A percentile compares a stretch with the other conserved stretches of the same genome.
Conservation (phyloP, 495 filamentous ascomycete species). For the Oleoguttula mirabilis region DNA sequence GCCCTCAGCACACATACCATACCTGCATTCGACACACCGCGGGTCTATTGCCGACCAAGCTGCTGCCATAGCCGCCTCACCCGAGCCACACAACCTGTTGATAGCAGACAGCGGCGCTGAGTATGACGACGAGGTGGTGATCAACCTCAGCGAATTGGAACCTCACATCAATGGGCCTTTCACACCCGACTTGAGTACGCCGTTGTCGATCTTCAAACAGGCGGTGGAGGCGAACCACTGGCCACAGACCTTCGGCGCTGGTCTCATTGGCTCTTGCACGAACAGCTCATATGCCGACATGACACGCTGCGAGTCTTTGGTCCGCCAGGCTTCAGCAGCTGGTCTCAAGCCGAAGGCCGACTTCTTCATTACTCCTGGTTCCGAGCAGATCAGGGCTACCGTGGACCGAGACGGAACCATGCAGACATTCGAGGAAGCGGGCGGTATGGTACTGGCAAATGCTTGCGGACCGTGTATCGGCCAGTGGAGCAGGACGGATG, state of each 20-base stretch:
- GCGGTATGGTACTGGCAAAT: constrained; percentile 82
- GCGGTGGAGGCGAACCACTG: constrained; percentile 73
- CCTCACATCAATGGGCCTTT: constrained; percentile 97
- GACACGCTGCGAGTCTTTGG: constrained; percentile 81
- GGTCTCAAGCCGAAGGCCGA: constrained; percentile 78
- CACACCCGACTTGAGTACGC: constrained; percentile 88
- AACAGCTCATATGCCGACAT: constrained; percentile 99
- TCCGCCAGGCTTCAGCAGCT: constrained; percentile 76
- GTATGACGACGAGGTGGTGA: constrained; percentile 86
- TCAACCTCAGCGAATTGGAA: constrained; percentile 80
- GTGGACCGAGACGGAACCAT: constrained; percentile 77
- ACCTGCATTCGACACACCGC: constrained; percentile 74
- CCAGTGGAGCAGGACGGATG: constrained; percentile 89
- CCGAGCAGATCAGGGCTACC: constrained; percentile 91
- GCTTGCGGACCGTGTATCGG: constrained; percentile 1
- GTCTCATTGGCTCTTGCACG: constrained; percentile 93
- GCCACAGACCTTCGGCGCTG: constrained; percentile 81
- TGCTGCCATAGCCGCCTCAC: constrained; percentile 29
- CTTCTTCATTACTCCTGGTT: constrained; percentile 93
- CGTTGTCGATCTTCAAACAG: constrained; percentile 74
- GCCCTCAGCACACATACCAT: constrained; percentile 49
- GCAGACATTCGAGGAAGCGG: constrained; percentile 73
- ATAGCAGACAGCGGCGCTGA: constrained; percentile 64
- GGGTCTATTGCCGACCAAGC: constrained; percentile 55
- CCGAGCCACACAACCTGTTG: constrained; percentile 46